Evolutionary conservation across 768 basidiomycete genomes (phyloP).

Genomic region (Macrolepiota dolichaula): DNA sequence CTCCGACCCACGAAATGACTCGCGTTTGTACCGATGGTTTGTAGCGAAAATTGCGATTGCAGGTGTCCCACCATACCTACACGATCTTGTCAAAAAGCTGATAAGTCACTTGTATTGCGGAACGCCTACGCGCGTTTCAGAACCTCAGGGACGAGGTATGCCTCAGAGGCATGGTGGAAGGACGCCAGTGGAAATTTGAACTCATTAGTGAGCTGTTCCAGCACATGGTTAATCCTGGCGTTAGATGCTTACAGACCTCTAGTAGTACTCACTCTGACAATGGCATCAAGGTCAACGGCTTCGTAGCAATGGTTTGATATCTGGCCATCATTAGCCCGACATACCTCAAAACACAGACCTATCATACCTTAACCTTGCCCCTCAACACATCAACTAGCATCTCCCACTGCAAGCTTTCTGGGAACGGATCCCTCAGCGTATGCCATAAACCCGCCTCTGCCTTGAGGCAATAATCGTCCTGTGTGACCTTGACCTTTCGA

Average conservation of each 20-base stretch:
- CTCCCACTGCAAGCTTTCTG: constrained; percentile 73
- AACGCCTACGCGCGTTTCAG: constrained; percentile 66
- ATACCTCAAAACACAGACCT: neutral
- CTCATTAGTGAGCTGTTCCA: constrained; percentile 73
- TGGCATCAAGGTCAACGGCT: constrained; percentile 67
- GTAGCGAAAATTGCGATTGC: constrained; percentile 81
- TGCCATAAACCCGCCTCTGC: constrained; percentile 50
- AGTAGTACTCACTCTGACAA: constrained; percentile 53
- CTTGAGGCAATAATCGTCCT: constrained; percentile 68
- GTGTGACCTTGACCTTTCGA: constrained; percentile 58
- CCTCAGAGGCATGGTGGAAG: constrained; percentile 86
- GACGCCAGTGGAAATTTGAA: constrained; percentile 82
- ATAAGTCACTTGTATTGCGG: constrained; percentile 8
- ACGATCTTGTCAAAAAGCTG: neutral
- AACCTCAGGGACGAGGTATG: constrained; percentile 82
- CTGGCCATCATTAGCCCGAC: constrained; percentile 25
- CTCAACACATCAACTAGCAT: constrained; percentile 79
- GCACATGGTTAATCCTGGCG: neutral
- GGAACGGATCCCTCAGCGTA: constrained; percentile 44
- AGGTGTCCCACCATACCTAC: constrained; percentile 52
- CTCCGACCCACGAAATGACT: constrained; percentile 68
- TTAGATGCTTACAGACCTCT: neutral
- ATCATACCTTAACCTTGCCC: constrained; percentile 74
- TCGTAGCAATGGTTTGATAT: constrained; percentile 70
- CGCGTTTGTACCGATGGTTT: constrained; percentile 59